Percentiles rank a stretch among this genome's conserved stretches.
Conservation (phyloP, 306 rosid genomes). For the Bauhinia variegata region DNA sequence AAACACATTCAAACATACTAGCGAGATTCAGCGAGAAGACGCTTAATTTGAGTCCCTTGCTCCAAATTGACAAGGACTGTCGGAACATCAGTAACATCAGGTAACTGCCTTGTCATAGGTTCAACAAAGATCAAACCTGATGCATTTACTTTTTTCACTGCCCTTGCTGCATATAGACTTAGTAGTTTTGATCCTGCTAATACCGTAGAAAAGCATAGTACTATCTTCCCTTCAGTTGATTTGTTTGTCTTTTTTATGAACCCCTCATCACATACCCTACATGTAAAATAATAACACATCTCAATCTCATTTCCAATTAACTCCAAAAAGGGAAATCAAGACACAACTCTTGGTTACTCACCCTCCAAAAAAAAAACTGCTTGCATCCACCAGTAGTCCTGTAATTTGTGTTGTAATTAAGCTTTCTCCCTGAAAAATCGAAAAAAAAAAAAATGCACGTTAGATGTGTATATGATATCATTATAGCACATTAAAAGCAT, state of each 20-base stretch:
- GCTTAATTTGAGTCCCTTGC: constrained; percentile 44
- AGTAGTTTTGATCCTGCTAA: constrained; percentile 36
- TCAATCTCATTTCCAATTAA: too few relatives aligned
- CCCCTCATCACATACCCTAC: constrained; percentile 43
- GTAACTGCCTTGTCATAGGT: constrained; percentile 36
- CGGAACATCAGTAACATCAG: constrained; percentile 43
- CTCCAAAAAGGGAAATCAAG: background rate
- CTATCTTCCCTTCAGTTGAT: constrained; percentile 38
- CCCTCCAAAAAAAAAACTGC: constrained; percentile 39
- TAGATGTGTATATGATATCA: too few relatives aligned
- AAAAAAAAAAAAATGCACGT: background rate
- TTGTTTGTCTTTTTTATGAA: constrained; percentile 28
- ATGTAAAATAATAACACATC: background rate
- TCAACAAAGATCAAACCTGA: constrained; percentile 50
- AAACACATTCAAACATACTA: too few relatives aligned
- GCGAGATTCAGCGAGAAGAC: constrained; percentile 41
- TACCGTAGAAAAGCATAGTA: constrained; percentile 52
- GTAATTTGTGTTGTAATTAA: constrained; percentile 41
- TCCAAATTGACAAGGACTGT: constrained; percentile 42
- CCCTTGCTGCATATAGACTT: constrained; percentile 35
- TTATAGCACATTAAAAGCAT: too few relatives aligned
- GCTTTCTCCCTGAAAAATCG: constrained; percentile 57
- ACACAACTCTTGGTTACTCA: background rate
- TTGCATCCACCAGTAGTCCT: constrained; percentile 50
- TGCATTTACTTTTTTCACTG: constrained; percentile 42